These are phyloP conservation scores for Penicillium frequentans DNA, from an alignment of 2,329 filamentous ascomycete genomes.

Conservation along the genomic window DNA sequence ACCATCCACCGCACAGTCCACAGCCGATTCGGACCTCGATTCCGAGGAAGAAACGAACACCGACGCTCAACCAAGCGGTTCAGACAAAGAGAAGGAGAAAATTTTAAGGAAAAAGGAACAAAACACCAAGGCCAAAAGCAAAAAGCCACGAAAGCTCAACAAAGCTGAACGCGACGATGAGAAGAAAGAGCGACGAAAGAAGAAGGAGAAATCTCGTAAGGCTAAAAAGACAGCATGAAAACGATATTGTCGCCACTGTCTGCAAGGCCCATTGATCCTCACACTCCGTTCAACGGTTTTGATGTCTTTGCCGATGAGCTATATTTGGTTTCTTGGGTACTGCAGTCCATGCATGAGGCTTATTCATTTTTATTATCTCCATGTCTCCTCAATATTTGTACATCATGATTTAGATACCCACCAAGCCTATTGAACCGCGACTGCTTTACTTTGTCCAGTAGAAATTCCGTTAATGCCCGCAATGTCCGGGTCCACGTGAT, in stretches of 20 bases:
- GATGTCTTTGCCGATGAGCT: neutral
- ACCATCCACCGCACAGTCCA: slow-evolving; percentile 17
- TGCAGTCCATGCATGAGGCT: neutral
- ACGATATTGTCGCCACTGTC: neutral
- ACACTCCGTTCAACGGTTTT: neutral
- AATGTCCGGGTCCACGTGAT: slow-evolving; percentile 4
- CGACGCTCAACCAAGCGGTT: slow-evolving; percentile 1
- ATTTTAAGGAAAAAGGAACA: slow-evolving; percentile 17
- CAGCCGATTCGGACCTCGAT: slow-evolving; percentile 13
- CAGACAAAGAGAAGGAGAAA: slow-evolving; percentile 26
- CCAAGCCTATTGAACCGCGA: neutral
- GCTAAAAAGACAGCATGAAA: slow-evolving; percentile 25
- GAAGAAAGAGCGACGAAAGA: slow-evolving; percentile 30
- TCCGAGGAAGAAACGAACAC: slow-evolving; percentile 8
- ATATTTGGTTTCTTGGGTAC: neutral
- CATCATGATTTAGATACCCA: slow-evolving; percentile 2
- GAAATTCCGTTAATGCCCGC: neutral
- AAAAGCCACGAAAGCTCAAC: slow-evolving; percentile 12
- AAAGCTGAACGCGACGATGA: slow-evolving; percentile 27
- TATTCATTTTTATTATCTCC: neutral
- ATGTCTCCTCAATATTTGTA: neutral
- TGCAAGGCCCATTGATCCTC: neutral
- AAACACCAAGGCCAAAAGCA: slow-evolving; percentile 16
- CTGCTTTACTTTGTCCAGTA: neutral
- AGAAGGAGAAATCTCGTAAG: slow-evolving; percentile 44